phyloP scores from a whole-genome alignment of 2,329 filamentous ascomycete species.

The Pyrenophora graminea region DNA sequence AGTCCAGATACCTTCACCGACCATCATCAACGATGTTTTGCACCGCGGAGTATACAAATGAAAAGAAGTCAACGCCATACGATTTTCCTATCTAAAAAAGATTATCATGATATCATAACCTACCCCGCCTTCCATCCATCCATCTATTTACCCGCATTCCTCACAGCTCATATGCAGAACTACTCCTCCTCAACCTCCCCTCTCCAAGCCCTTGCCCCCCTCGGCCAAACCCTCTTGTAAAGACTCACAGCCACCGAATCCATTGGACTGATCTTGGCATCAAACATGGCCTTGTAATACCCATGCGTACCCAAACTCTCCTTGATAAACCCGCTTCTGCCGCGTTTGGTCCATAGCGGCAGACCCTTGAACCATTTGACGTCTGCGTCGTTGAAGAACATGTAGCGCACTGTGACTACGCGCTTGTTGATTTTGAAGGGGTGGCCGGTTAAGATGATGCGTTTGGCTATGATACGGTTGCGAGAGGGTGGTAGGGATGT shows the following conservation, averaged over 20 bases:
- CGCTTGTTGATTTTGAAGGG: constrained; percentile 99
- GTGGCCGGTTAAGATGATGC: constrained; percentile 90
- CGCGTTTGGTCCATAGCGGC: constrained; percentile 90
- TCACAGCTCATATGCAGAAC: too few species aligned
- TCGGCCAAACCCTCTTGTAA: constrained; percentile 64
- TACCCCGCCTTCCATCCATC: neutral
- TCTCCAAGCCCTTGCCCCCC: constrained; percentile 61
- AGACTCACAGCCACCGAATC: constrained; percentile 86
- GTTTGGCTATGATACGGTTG: constrained; percentile 84
- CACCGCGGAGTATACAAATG: too few species aligned
- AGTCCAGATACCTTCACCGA: too few species aligned
- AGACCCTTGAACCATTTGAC: constrained; percentile 97
- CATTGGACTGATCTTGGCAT: constrained; percentile 92
- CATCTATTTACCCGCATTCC: too few species aligned
- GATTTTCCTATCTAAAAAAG: constrained; percentile 17
- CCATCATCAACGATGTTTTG: too few species aligned
- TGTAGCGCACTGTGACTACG: constrained; percentile 95
- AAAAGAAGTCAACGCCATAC: neutral
- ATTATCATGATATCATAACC: constrained; percentile 20
- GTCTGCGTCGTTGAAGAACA: constrained; percentile 98
- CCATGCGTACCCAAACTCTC: constrained; percentile 94
- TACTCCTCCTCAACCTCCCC: constrained; percentile 7
- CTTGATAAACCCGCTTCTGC: constrained; percentile 88
- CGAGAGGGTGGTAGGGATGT: constrained; percentile 79
- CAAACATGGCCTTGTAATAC: constrained; percentile 99